Conservation (phyloP, 164 flowering plant species). For the Brasenia schreberi region DNA sequence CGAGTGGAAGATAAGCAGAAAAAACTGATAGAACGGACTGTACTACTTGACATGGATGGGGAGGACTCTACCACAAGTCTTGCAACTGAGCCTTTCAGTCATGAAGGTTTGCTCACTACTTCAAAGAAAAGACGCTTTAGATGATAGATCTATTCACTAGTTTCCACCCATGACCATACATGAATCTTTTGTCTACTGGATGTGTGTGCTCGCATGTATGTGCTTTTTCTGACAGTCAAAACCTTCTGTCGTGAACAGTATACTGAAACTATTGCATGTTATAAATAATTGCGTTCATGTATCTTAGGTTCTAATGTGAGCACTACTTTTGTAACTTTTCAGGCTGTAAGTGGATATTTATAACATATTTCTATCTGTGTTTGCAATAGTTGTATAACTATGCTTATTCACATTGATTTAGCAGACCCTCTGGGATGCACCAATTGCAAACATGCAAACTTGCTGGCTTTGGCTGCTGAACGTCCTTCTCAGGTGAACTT, state of each 20-base stretch:
- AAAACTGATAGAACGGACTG: neutral
- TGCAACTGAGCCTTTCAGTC: neutral
- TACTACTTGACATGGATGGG: neutral
- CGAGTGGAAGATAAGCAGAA: conserved; percentile 1
- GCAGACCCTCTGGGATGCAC: neutral
- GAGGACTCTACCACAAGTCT: neutral
- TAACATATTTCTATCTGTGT: neutral
- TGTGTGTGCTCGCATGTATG: neutral
- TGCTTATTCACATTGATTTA: neutral
- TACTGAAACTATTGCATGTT: neutral
- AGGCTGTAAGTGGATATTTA: neutral
- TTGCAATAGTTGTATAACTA: no score
- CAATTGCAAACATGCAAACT: conserved; percentile 21
- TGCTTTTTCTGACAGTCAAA: neutral
- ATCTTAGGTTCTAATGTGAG: neutral
- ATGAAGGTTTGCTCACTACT: neutral
- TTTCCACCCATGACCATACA: neutral
- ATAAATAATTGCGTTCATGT: neutral
- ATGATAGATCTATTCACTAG: neutral
- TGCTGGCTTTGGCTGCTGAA: conserved; percentile 68
- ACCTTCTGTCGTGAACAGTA: neutral
- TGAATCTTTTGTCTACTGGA: neutral
- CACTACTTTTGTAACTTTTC: neutral
- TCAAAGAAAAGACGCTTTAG: neutral
- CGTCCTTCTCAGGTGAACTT: conserved; percentile 48